These are phyloP conservation scores for Globisporangium camurandrum DNA, from an alignment of 352 stramenopile genomes.

Conservation along the genomic window DNA sequence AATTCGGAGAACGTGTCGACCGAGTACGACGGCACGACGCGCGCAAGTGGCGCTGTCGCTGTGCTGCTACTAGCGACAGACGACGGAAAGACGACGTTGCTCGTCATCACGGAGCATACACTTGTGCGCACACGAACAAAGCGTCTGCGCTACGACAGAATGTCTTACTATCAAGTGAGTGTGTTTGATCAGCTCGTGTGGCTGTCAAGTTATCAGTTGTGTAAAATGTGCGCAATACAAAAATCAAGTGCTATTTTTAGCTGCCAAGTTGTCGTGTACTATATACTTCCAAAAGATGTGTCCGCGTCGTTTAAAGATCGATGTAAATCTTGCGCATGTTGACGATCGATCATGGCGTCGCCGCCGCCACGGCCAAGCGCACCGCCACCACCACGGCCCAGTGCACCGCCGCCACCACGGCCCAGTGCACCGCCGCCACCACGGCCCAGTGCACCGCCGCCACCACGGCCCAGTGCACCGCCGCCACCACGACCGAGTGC, in stretches of 20 bases:
- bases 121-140: no score
- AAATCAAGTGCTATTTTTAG: no score
- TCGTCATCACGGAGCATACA: conserved; percentile 1
- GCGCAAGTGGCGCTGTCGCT: not conserved
- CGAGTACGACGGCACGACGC: conserved; percentile 20
- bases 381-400: not conserved
- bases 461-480: conserved; percentile 6
- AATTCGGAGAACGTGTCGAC: conserved; percentile 53
- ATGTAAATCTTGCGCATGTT: no score
- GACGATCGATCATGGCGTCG: not conserved
- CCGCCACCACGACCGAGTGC: not conserved
- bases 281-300: no score
- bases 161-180: not conserved
- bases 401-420: conserved; percentile 9
- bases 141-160: no score
- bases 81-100: conserved; percentile 12
- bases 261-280: no score
- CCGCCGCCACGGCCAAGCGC: conserved; percentile 6
- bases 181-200: not conserved
- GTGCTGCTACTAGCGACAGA: not conserved
- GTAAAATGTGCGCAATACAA: no score
- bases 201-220: not conserved
- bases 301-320: no score
- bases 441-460: conserved; percentile 17
- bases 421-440: conserved; percentile 12